These are phyloP conservation scores for Tylopilus cervinicoccineus DNA, from an alignment of 768 basidiomycete genomes.

Conservation along the genomic window DNA sequence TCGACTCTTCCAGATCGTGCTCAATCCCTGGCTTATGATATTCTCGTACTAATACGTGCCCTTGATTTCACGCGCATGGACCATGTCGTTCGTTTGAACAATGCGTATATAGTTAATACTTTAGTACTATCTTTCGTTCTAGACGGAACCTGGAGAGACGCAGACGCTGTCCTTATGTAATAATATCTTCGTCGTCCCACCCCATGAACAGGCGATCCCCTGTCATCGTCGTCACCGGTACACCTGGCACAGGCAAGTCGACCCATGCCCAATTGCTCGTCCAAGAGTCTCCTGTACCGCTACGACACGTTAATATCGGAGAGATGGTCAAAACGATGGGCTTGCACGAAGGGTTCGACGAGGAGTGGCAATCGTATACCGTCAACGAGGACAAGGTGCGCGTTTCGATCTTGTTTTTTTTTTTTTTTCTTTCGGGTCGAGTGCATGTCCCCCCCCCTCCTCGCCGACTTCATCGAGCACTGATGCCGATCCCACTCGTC, in stretches of 20 bases:
- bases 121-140: not conserved
- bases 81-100: not conserved
- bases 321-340: conserved; percentile 82
- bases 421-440: too few relatives aligned
- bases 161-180: conserved; percentile 8
- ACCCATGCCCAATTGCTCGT: conserved; percentile 86
- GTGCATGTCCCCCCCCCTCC: too few relatives aligned
- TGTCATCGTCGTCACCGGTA: conserved; percentile 83
- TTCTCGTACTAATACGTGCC: conserved; percentile 48
- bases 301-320: conserved; percentile 86
- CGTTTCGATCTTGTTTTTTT: not conserved
- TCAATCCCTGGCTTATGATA: conserved; percentile 88
- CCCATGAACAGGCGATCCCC: conserved; percentile 42
- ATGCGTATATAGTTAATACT: not conserved
- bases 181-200: too few relatives aligned
- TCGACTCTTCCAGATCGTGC: conserved; percentile 53
- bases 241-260: conserved; percentile 95
- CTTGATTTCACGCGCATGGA: not conserved
- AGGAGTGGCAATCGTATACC: conserved; percentile 92
- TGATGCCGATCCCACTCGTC: too few relatives aligned
- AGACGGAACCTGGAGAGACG: too few relatives aligned
- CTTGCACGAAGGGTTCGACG: conserved; percentile 81
- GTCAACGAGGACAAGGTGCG: conserved; percentile 95
- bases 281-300: conserved; percentile 61
- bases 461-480: too few relatives aligned